phyloP scores from a whole-genome alignment of 116 monocot genomes.

The Trichopus zeylanicus region DNA sequence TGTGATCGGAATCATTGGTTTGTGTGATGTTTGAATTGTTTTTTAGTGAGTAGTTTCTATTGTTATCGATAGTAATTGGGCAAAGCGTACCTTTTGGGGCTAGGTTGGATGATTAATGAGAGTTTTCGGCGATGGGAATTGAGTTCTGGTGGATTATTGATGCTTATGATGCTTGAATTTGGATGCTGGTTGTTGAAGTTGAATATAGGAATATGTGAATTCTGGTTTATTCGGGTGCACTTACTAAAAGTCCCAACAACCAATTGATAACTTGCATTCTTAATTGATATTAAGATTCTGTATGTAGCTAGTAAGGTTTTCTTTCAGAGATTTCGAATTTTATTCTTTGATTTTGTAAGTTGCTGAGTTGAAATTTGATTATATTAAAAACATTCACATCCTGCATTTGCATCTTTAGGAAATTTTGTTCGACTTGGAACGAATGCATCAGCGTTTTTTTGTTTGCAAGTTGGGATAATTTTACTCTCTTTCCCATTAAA shows the following conservation, averaged over 20 bases:
- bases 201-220: not conserved
- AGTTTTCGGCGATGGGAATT: not conserved
- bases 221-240: not conserved
- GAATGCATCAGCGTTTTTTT: too few relatives aligned
- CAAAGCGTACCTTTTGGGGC: not conserved
- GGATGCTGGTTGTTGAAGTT: too few relatives aligned
- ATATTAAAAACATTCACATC: too few relatives aligned
- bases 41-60: not conserved
- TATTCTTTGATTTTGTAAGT: too few relatives aligned
- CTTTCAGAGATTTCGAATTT: too few relatives aligned
- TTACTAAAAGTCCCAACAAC: not conserved
- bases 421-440: too few relatives aligned
- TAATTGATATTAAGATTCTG: not conserved
- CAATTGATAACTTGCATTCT: not conserved
- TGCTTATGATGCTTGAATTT: not conserved
- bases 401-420: too few relatives aligned
- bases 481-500: too few relatives aligned
- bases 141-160: not conserved
- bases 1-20: not conserved
- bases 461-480: too few relatives aligned
- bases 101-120: not conserved
- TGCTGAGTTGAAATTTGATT: too few relatives aligned
- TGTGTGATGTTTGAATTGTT: not conserved
- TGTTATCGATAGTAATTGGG: not conserved
- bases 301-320: too few relatives aligned